Evolutionary conservation across 2,329 filamentous ascomycete genomes (phyloP).

Genomic region (Mollisia scopiformis): DNA sequence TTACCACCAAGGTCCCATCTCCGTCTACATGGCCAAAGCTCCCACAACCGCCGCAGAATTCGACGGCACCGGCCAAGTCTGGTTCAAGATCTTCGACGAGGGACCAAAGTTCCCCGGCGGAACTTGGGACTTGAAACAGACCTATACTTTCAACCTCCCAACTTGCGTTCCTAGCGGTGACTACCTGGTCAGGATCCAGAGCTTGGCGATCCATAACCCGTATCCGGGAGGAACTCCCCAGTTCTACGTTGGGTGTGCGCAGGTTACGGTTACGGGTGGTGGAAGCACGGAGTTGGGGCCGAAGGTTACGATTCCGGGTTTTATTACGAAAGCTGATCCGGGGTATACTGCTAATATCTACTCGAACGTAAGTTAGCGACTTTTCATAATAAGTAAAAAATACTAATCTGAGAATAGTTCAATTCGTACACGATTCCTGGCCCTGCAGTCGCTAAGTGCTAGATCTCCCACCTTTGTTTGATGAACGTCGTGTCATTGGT

Average conservation of each 20-base stretch:
- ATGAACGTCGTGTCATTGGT: not conserved
- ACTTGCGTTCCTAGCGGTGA: constrained; percentile 28
- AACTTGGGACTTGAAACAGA: constrained; percentile 31
- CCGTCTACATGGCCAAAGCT: constrained; percentile 42
- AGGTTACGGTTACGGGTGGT: constrained; percentile 31
- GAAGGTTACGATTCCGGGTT: constrained; percentile 29
- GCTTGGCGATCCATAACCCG: constrained; percentile 33
- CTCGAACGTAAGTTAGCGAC: constrained; percentile 7
- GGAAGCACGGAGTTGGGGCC: constrained; percentile 23
- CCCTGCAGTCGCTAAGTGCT: constrained; percentile 15
- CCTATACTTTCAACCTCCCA: constrained; percentile 31
- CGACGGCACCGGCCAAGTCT: constrained; percentile 39
- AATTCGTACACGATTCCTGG: constrained; percentile 23
- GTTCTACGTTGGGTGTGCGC: constrained; percentile 35
- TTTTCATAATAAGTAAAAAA: too few relatives aligned
- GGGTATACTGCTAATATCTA: constrained; percentile 22
- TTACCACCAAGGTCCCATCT: constrained; percentile 38
- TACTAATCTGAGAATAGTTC: constrained; percentile 10
- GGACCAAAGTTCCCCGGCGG: constrained; percentile 31
- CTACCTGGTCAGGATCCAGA: constrained; percentile 33
- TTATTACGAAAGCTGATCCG: constrained; percentile 21
- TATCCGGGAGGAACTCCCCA: constrained; percentile 30
- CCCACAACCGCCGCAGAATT: constrained; percentile 37
- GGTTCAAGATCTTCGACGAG: constrained; percentile 41
- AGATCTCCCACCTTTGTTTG: not conserved